Evolutionary conservation across 108 stramenopile species (phyloP), one percentile per base, ranked within the genome.

Genomic region (Cyclotella cryptica): DNA sequence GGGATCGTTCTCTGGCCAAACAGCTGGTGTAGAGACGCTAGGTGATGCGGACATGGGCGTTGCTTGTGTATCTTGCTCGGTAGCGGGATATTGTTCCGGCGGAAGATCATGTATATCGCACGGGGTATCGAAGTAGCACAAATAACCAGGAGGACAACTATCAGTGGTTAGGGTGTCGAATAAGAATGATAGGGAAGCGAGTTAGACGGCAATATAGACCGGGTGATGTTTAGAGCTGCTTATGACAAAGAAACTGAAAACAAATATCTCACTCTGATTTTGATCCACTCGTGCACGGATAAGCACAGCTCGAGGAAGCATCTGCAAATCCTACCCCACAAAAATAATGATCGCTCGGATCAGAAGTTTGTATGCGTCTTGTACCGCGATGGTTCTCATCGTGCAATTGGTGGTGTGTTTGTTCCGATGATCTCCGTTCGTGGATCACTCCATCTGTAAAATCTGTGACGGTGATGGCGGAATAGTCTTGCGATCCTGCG

Each of bases 281-380:
- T 22, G 67, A 68, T 18, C 67, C 67, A 53, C 40, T 39, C 13
- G 47, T 28, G 30, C 67, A 68, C 3, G 67, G 67, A 53, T 30
- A 19, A 17, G 47, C 18, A 21, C 67, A 68, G 17, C 40, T 68
- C 30, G 22, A 10, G 1, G 67, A 68, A 53, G 67, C 67, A 68
- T 68, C 67, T n/a, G 67, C 67, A 43, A 52, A 53, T 22, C 67
- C 67, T 15, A 68, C 18, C 8, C 67, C 67, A 39, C 67, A 68
- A 35, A 68, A 68, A 43, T 68, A 68, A 18, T 68, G 67, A 53
- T 68, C 67, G n/a, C 51, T 68, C 29, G 64, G 64, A 46, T 65
- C 26, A 1, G 49, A 51, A 51, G 5, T 35, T 35, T 61, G 15
- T 2, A 39, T 17, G 1, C 60, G 60, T 39, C 60, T 61, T 39